A percentile compares a stretch with the other conserved stretches of the same genome.
Conservation (phyloP, 2,329 filamentous ascomycete species). For the Passalora sequoiae region DNA sequence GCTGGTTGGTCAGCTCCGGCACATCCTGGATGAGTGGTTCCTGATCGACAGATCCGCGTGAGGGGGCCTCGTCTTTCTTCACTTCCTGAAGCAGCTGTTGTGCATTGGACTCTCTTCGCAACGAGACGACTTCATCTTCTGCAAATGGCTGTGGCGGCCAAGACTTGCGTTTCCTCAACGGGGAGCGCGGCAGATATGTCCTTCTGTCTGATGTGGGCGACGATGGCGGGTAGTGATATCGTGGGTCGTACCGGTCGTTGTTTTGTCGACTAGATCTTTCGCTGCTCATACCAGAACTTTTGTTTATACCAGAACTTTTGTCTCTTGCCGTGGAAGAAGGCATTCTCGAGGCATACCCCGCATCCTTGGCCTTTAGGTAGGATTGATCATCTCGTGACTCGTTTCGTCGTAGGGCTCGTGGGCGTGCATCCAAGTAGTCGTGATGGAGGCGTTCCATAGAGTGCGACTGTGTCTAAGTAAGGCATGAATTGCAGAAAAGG, state of each 20-base stretch:
- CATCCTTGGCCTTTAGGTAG: not conserved
- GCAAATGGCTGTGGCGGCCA: conserved; percentile 61
- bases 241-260: conserved; percentile 35
- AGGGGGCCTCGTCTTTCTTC: conserved; percentile 53
- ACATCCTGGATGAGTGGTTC: conserved; percentile 62
- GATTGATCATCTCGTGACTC: conserved; percentile 4
- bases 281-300: not conserved
- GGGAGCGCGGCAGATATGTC: conserved; percentile 18
- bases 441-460: conserved; percentile 14
- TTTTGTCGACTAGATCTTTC: conserved; percentile 13
- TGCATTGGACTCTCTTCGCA: conserved; percentile 56
- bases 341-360: conserved; percentile 2
- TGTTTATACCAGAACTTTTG: too few species aligned
- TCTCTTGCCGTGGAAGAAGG: not conserved
- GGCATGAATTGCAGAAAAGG: conserved; percentile 5
- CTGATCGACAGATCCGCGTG: conserved; percentile 63
- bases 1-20: conserved; percentile 20
- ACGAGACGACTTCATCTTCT: conserved; percentile 62
- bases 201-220: conserved; percentile 19
- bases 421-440: conserved; percentile 8
- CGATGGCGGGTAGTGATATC: conserved; percentile 28
- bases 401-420: conserved; percentile 10
- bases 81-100: conserved; percentile 31
- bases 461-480: conserved; percentile 2
- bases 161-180: conserved; percentile 23